Evolutionary conservation across 2,329 filamentous ascomycete genomes (phyloP).

Genomic region (Fusarium floridanum): DNA sequence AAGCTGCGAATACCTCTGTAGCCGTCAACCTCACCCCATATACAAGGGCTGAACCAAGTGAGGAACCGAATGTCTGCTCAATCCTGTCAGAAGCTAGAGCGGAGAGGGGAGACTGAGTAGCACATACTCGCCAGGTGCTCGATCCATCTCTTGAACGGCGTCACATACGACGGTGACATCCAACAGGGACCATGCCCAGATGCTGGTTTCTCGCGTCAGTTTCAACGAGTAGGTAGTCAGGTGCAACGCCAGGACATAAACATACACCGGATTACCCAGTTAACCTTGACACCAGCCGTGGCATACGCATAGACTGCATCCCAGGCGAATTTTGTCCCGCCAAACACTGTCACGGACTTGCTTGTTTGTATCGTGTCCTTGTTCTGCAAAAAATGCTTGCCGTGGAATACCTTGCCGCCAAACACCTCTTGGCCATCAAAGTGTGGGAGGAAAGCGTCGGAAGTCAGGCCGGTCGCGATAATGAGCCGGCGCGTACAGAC

Average conservation of each 20-base stretch:
- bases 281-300: conserved; percentile 1
- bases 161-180: background rate
- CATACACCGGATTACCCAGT: conserved; percentile 4
- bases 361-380: background rate
- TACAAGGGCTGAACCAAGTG: conserved; percentile 4
- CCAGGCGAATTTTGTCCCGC: background rate
- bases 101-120: background rate
- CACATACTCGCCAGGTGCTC: conserved; percentile 1
- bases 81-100: background rate
- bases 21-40: background rate
- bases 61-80: background rate
- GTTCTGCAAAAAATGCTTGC: background rate
- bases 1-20: background rate
- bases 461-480: background rate
- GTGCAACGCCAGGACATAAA: background rate
- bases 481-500: background rate
- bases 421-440: background rate
- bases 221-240: background rate
- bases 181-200: conserved; percentile 1
- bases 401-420: background rate
- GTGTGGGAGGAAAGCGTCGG: background rate
- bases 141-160: background rate
- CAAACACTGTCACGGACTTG: background rate
- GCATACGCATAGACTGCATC: conserved; percentile 1
- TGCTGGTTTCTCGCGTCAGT: background rate